A percentile compares a stretch with the other conserved stretches of the same genome.
These are phyloP conservation scores for Nemania sp. DNA, from an alignment of 2,329 filamentous ascomycete genomes.

Conservation along the genomic window DNA sequence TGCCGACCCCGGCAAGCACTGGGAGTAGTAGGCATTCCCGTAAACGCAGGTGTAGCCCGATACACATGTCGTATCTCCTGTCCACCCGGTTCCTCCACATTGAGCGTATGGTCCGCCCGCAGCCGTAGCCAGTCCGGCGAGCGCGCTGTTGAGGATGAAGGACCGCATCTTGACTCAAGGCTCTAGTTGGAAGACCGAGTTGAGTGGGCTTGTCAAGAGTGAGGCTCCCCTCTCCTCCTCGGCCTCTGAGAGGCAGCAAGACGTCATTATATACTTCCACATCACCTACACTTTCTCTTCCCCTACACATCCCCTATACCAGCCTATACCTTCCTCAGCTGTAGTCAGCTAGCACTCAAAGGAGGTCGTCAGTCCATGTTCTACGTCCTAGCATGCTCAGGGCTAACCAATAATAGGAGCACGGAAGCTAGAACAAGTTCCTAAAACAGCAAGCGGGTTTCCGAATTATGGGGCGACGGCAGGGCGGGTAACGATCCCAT, in stretches of 20 bases:
- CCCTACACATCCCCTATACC: not conserved
- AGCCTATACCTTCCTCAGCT: not conserved
- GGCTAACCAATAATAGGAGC: slow-evolving; percentile 36
- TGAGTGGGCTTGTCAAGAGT: slow-evolving; percentile 9
- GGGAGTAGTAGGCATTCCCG: slow-evolving; percentile 28
- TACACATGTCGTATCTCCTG: slow-evolving; percentile 25
- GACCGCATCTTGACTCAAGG: slow-evolving; percentile 37
- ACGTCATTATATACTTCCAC: slow-evolving; percentile 30
- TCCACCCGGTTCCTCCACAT: slow-evolving; percentile 29
- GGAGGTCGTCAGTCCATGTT: slow-evolving; percentile 35
- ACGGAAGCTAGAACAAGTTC: slow-evolving; percentile 30
- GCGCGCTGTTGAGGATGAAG: slow-evolving; percentile 26
- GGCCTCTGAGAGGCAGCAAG: not conserved
- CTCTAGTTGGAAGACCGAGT: slow-evolving; percentile 10
- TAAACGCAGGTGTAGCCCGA: slow-evolving; percentile 30
- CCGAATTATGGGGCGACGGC: slow-evolving; percentile 10
- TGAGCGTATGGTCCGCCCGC: slow-evolving; percentile 33
- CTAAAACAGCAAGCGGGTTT: slow-evolving; percentile 35
- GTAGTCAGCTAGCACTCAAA: slow-evolving; percentile 19
- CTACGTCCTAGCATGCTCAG: slow-evolving; percentile 25
- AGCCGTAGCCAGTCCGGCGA: slow-evolving; percentile 33
- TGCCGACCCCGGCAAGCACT: slow-evolving; percentile 34
- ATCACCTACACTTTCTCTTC: not conserved
- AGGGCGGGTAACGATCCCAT: slow-evolving; percentile 23
- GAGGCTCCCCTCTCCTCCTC: slow-evolving; percentile 1